Conservation (phyloP, 306 rosid species). For the Astragalus glycyphyllos region DNA sequence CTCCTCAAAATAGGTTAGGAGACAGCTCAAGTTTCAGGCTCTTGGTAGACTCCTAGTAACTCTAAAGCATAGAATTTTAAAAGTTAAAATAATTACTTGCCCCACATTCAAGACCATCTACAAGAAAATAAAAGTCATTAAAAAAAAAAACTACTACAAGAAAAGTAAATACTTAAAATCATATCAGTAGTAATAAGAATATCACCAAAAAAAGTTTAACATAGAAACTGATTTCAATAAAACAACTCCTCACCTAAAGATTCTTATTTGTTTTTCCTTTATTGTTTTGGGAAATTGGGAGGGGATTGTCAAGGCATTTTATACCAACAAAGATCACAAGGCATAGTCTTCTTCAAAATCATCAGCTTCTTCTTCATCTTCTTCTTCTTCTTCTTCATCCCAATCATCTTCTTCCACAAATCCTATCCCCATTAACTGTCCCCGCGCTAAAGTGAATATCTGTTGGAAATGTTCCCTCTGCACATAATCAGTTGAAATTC, state of each 20-base stretch:
- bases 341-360: constrained; percentile 59
- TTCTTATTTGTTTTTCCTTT: constrained; percentile 17
- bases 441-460: constrained; percentile 49
- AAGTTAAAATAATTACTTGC: too few relatives aligned
- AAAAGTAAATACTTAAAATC: constrained; percentile 5
- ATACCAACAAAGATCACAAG: constrained; percentile 44
- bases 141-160: too few relatives aligned
- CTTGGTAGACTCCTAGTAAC: too few relatives aligned
- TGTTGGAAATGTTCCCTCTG: constrained; percentile 46
- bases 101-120: constrained; percentile 13
- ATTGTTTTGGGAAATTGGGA: constrained; percentile 26
- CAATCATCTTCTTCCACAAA: constrained; percentile 43
- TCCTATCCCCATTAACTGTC: constrained; percentile 35
- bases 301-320: constrained; percentile 17
- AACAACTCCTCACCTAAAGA: constrained; percentile 29
- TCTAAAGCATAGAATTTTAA: too few relatives aligned
- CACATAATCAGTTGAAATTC: constrained; percentile 8
- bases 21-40: too few relatives aligned
- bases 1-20: too few relatives aligned
- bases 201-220: constrained; percentile 20
- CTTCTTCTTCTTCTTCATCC: constrained; percentile 69
- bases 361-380: constrained; percentile 52
- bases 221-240: constrained; percentile 2
- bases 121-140: too few relatives aligned
- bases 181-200: constrained; percentile 32